Percentiles rank a stretch among this genome's conserved stretches.
phyloP scores from a whole-genome alignment of 768 basidiomycete species.

The Trametes punicea region DNA sequence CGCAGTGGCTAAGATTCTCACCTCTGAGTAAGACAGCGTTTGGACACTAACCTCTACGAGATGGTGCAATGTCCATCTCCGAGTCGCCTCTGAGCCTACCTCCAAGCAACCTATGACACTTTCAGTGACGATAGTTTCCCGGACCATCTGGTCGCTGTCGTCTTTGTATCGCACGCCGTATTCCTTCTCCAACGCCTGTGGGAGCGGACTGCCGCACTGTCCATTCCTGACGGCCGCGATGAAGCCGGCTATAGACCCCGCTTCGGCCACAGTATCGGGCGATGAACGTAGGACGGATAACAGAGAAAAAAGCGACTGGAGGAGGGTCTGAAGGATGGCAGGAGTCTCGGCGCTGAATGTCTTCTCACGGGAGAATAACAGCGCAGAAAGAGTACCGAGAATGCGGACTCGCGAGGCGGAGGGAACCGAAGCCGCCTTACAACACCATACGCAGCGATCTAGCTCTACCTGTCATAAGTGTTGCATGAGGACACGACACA shows the following conservation, averaged over 20 bases:
- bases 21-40: neutral
- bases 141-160: constrained; percentile 39
- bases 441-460: constrained; percentile 70
- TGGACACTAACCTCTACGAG: constrained; percentile 43
- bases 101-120: constrained; percentile 45
- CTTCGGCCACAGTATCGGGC: constrained; percentile 31
- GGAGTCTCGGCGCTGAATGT: constrained; percentile 42
- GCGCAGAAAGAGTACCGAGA: constrained; percentile 44
- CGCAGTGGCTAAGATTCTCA: neutral
- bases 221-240: constrained; percentile 45
- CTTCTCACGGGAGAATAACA: constrained; percentile 43
- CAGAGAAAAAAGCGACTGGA: constrained; percentile 50
- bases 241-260: constrained; percentile 38
- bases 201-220: constrained; percentile 47
- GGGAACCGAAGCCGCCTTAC: constrained; percentile 51
- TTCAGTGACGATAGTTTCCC: constrained; percentile 46
- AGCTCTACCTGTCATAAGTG: constrained; percentile 37
- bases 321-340: constrained; percentile 47
- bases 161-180: constrained; percentile 38
- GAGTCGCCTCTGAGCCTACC: constrained; percentile 40
- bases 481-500: neutral
- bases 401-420: constrained; percentile 47
- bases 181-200: constrained; percentile 45
- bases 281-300: constrained; percentile 37
- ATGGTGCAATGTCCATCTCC: constrained; percentile 49